These are phyloP conservation scores for Venustampulla echinocandica DNA, from an alignment of 495 filamentous ascomycete genomes.

Conservation along the genomic window DNA sequence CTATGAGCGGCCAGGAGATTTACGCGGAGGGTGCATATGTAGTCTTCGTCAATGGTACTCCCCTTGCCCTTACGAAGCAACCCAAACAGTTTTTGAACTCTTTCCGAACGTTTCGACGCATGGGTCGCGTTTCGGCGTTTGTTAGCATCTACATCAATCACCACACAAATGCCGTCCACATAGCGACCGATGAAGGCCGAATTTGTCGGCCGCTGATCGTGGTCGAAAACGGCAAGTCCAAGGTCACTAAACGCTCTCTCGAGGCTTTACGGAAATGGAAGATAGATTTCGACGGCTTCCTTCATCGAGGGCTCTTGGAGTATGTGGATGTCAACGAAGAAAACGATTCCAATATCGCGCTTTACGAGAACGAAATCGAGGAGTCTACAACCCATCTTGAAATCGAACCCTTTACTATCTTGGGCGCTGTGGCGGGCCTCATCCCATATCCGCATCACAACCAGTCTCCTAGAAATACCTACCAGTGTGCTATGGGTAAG, in stretches of 20 bases:
- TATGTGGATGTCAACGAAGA: slow-evolving; percentile 98
- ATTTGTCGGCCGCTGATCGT: slow-evolving; percentile 94
- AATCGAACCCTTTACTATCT: slow-evolving; percentile 94
- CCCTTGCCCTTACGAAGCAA: slow-evolving; percentile 69
- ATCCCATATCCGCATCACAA: slow-evolving; percentile 99
- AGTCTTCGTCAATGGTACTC: slow-evolving; percentile 92
- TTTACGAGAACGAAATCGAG: slow-evolving; percentile 75
- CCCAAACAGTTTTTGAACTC: slow-evolving; percentile 75
- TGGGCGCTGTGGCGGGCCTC: slow-evolving; percentile 93
- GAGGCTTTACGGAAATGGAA: slow-evolving; percentile 68
- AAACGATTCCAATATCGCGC: slow-evolving; percentile 87
- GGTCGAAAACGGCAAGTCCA: slow-evolving; percentile 75
- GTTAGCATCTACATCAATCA: slow-evolving; percentile 92
- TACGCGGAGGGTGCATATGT: slow-evolving; percentile 77
- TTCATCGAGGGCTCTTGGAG: slow-evolving; percentile 80
- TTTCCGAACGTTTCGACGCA: slow-evolving; percentile 77
- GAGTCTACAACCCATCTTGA: slow-evolving; percentile 84
- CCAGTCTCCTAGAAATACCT: slow-evolving; percentile 97
- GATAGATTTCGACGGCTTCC: slow-evolving; percentile 86
- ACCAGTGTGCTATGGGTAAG: slow-evolving; percentile 99
- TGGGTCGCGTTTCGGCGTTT: slow-evolving; percentile 86
- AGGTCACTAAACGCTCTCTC: slow-evolving; percentile 66
- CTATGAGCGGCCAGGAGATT: slow-evolving; percentile 68
- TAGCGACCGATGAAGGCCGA: slow-evolving; percentile 92
- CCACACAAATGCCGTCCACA: slow-evolving; percentile 83